Evolutionary conservation across 1,139 yeast genomes (phyloP).

Genomic region (Spathaspora jeffriesii): DNA sequence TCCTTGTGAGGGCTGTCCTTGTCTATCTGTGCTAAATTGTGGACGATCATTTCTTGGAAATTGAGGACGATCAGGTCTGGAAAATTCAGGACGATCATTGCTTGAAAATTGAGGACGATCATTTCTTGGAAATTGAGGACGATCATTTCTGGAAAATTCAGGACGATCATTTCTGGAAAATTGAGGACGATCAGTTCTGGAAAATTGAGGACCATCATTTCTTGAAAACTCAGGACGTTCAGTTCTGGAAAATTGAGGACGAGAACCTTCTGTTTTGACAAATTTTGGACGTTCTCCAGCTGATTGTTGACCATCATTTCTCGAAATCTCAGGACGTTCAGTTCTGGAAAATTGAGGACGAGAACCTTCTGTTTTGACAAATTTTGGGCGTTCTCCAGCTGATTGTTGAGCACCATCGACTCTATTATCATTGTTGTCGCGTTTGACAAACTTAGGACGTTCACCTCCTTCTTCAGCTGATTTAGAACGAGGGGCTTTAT

Average conservation of each 20-base stretch:
- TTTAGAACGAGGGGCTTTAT: background rate
- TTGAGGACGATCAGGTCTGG: background rate
- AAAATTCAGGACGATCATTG: background rate
- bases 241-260: background rate
- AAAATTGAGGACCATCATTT: background rate
- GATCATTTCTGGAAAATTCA: background rate
- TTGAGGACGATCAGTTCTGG: background rate
- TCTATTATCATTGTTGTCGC: background rate
- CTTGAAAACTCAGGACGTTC: background rate
- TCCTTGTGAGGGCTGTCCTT: background rate
- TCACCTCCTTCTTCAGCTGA: background rate
- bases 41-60: background rate
- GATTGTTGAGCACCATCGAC: no score
- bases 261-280: no score
- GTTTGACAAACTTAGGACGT: background rate
- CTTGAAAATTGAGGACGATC: background rate
- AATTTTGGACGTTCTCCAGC: background rate
- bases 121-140: background rate
- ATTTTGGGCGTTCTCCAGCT: background rate
- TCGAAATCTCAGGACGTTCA: background rate
- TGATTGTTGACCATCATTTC: background rate
- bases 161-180: background rate
- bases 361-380: background rate
- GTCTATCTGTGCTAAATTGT: background rate
- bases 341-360: background rate